A percentile compares a stretch with the other conserved stretches of the same genome.
These are phyloP conservation scores for Hylodesmum podocarpum DNA, from an alignment of 306 rosid genomes.

Conservation along the genomic window DNA sequence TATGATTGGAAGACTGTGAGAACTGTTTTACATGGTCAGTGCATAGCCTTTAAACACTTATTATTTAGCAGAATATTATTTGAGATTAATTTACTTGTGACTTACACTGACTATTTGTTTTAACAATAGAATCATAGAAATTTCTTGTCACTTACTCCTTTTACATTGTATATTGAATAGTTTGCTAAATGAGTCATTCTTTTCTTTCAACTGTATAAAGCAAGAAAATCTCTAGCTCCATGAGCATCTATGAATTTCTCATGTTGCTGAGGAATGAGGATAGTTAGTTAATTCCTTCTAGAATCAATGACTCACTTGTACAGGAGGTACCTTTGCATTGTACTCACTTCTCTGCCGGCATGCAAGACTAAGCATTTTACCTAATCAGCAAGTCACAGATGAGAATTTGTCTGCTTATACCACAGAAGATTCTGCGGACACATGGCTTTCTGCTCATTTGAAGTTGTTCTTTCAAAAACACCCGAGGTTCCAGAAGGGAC, in stretches of 20 bases:
- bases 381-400: constrained; percentile 67
- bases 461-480: constrained; percentile 56
- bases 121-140: background rate
- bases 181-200: background rate
- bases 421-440: constrained; percentile 33
- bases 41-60: too few species aligned
- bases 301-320: constrained; percentile 32
- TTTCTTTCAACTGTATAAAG: background rate
- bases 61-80: background rate
- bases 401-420: constrained; percentile 38
- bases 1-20: too few species aligned
- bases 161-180: background rate
- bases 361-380: constrained; percentile 62
- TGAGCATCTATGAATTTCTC: background rate
- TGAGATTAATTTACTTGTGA: background rate
- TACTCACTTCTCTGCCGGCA: constrained; percentile 81
- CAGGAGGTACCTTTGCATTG: constrained; percentile 87
- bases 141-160: background rate
- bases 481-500: constrained; percentile 47
- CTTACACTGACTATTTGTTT: background rate
- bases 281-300: constrained; percentile 23
- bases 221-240: background rate
- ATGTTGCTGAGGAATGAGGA: background rate
- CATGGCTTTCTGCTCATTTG: constrained; percentile 32
- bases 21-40: too few species aligned